Base-by-base conservation (phyloP, 805 yeast genomes). In the Hagleromyces aurorensis region DNA sequence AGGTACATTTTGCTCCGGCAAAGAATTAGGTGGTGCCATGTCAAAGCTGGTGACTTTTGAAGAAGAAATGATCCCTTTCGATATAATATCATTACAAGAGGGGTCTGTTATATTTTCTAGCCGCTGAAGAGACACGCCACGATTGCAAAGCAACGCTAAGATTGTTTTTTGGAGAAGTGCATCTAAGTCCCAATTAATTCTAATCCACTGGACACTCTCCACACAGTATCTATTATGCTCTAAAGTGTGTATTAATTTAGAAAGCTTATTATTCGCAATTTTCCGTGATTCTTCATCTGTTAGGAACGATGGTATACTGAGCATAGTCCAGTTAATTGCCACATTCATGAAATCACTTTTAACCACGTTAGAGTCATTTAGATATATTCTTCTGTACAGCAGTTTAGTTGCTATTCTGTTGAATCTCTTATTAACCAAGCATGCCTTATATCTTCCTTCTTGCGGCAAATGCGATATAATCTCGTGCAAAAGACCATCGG, bases 131-230 rank as follows among this genome's bases (percentile, higher is more conserved):
- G 61, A 50, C 16, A 40, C 34, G 2, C 60, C 57, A 15, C 47
- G 31, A 4, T 41, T 33, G 14, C 61, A 47, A 7, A 63, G 27
- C 3, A 53, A 19, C 3, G 33, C 30, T 4, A 63, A 30, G n/a
- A 64, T 47, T 11, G 33, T 29, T 24, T 33, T 46, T 36, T 63
- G 68, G 9, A 51, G 30, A 1, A 22, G 23, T 1, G 57, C 32
- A 29, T 57, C 57, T 16, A 63, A 40, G 43, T 64, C 69, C 69
- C 69, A 64, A 36, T 63, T 64, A 21, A 64, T 48, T 30, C 69
- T 41, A 3, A 64, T 52, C 55, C 65, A 62, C 17, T 49, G 50
- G 4, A 64, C 52, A 14, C 52, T 38, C 11, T 50, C 43, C 15
- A 51, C 23, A 8, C 51, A 46, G 1, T 38, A 34, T 6, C 16